phyloP scores from a whole-genome alignment of 225 moss, liverwort and hornwort genomes.

The Asterella californica region DNA sequence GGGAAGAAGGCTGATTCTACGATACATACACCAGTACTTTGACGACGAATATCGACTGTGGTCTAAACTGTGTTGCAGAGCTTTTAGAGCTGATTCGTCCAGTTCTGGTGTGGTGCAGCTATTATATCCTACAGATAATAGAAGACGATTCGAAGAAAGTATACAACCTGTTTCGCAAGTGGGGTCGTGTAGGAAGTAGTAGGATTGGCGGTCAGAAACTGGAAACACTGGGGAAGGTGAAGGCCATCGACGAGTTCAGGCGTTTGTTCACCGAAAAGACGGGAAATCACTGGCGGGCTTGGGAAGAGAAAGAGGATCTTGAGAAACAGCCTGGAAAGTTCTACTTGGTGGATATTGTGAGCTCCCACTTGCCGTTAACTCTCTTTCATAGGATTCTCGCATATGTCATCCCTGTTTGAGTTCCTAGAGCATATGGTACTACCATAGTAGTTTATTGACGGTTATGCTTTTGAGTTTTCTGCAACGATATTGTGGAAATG shows the following conservation, averaged over 20 bases:
- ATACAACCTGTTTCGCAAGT: conserved; percentile 79
- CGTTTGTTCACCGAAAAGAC: conserved; percentile 87
- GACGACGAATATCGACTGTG: no score
- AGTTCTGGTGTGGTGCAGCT: conserved; percentile 42
- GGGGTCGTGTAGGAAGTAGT: conserved; percentile 91
- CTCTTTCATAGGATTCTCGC: neutral
- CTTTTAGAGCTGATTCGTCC: neutral
- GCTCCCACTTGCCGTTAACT: neutral
- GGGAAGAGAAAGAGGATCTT: conserved; percentile 69
- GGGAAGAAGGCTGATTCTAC: no score
- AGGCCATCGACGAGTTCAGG: conserved; percentile 68
- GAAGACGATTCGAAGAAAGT: conserved; percentile 59
- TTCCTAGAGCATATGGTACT: neutral
- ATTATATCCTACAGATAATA: conserved; percentile 92
- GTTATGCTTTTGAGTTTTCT: neutral
- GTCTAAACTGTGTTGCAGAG: neutral
- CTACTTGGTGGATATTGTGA: conserved; percentile 87
- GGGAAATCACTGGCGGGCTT: conserved; percentile 74
- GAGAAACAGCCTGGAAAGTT: conserved; percentile 92
- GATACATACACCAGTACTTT: no score
- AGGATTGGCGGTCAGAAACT: conserved; percentile 73
- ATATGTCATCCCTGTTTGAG: neutral
- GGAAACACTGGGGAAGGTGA: conserved; percentile 59
- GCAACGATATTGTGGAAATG: neutral
- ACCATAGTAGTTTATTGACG: neutral